These are phyloP conservation scores for Pseudoturritis turrita DNA, from an alignment of 345 rosid species.

Conservation along the genomic window DNA sequence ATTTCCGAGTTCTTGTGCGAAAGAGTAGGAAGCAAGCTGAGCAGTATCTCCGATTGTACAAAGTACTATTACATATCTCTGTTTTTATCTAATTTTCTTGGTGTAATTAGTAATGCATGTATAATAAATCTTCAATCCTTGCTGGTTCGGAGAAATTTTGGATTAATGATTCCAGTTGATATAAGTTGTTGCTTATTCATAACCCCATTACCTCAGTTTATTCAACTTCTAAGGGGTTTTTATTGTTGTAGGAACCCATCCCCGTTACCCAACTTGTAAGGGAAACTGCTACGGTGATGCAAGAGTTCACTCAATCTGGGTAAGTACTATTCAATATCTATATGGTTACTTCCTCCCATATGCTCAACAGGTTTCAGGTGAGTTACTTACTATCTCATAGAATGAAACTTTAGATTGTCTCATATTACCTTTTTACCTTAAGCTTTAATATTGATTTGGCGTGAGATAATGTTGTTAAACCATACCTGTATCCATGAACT, in stretches of 20 bases:
- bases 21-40: constrained; percentile 97
- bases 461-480: not conserved
- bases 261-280: constrained; percentile 96
- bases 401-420: not conserved
- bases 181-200: not conserved
- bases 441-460: not conserved
- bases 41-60: constrained; percentile 70
- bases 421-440: not conserved
- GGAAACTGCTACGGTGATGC: constrained; percentile 98
- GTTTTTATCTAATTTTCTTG: not conserved
- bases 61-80: constrained; percentile 34
- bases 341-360: not conserved
- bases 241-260: constrained; percentile 68
- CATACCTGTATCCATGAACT: not conserved
- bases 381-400: not conserved
- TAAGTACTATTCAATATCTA: constrained; percentile 26
- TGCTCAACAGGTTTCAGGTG: not conserved
- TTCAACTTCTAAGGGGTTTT: not conserved
- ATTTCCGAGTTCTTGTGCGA: constrained; percentile 87
- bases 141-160: not conserved
- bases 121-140: not conserved
- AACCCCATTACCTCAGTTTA: not conserved
- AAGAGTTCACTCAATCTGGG: constrained; percentile 98
- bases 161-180: not conserved
- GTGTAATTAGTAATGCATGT: not conserved